A percentile compares a stretch with the other conserved stretches of the same genome.
Evolutionary conservation across 73 alveolate genomes (phyloP).

Genomic region (Urostyla sp.): DNA sequence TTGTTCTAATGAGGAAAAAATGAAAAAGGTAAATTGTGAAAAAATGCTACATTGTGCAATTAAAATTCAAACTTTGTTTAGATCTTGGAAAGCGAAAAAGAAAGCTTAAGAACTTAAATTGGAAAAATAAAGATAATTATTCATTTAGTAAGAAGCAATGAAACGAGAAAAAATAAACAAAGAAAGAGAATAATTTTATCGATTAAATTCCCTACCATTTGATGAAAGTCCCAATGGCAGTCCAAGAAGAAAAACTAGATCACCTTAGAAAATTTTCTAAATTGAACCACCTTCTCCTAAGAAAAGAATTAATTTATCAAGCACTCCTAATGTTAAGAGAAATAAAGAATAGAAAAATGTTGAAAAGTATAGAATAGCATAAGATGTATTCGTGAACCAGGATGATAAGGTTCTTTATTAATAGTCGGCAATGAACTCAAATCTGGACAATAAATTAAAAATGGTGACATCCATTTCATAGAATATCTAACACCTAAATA

Average conservation of each 20-base stretch:
- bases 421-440: too few relatives aligned
- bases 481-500: too few relatives aligned
- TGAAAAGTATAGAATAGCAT: neutral
- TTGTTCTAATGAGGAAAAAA: neutral
- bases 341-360: neutral
- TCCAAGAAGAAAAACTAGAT: too few relatives aligned
- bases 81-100: conserved; percentile 20
- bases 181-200: conserved; percentile 18
- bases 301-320: neutral
- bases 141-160: conserved; percentile 14
- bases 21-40: neutral
- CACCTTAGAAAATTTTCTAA: too few relatives aligned
- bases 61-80: conserved; percentile 1
- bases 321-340: neutral
- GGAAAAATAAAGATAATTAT: conserved; percentile 4
- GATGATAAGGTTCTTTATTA: too few relatives aligned
- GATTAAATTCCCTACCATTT: neutral
- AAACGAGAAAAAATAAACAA: neutral
- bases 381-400: conserved; percentile 12
- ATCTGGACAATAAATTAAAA: too few relatives aligned
- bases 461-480: too few relatives aligned
- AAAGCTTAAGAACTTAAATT: conserved; percentile 20
- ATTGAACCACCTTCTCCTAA: neutral
- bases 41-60: conserved; percentile 1
- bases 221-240: conserved; percentile 7